A percentile compares a stretch with the other conserved stretches of the same genome.
phyloP scores from a whole-genome alignment of 306 rosid genomes.

The Glycine soja region DNA sequence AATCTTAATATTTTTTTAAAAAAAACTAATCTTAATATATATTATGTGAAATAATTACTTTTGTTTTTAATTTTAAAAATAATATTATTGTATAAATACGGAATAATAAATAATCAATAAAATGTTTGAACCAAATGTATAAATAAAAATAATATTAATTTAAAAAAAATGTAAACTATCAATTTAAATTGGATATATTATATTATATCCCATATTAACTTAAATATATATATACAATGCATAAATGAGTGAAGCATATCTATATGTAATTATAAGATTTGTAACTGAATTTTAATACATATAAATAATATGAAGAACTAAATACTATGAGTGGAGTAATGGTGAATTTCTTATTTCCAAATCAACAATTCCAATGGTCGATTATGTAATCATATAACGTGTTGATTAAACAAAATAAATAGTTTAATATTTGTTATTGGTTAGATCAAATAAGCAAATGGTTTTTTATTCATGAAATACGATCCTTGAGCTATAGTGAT shows the following conservation, averaged over 20 bases:
- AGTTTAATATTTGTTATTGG: background rate
- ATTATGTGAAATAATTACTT: too few species aligned
- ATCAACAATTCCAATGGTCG: background rate
- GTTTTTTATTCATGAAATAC: background rate
- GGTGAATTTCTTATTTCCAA: background rate
- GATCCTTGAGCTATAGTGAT: background rate
- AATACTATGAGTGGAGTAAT: background rate
- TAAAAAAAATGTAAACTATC: too few species aligned
- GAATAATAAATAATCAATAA: too few species aligned
- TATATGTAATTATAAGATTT: background rate
- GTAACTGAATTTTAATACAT: background rate
- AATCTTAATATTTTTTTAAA: too few species aligned
- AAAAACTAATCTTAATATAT: too few species aligned
- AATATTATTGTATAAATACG: too few species aligned
- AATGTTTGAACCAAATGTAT: too few species aligned
- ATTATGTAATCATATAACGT: background rate
- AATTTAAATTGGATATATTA: too few species aligned
- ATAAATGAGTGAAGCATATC: background rate
- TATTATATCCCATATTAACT: too few species aligned
- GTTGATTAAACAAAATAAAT: slow-evolving; percentile 4
- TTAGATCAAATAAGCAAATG: background rate
- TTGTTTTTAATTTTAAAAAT: too few species aligned
- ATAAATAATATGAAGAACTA: background rate
- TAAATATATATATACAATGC: too few species aligned
- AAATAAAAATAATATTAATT: too few species aligned